Evolutionary conservation across 352 stramenopile species (phyloP).

Genomic region (Plasmopara halstedii): DNA sequence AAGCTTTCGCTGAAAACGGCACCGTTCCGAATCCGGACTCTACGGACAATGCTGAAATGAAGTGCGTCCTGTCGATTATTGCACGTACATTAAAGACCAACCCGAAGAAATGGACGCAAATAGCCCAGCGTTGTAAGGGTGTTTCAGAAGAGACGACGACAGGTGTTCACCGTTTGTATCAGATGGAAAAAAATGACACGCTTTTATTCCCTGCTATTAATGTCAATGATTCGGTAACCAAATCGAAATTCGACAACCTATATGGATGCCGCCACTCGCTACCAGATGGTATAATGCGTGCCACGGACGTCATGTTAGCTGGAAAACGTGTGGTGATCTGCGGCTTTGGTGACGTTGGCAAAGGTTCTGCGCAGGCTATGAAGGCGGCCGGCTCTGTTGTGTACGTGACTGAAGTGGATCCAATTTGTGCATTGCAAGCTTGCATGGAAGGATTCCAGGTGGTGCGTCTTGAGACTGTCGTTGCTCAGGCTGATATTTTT

Average conservation of each 20-base stretch:
- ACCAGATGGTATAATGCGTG: slow-evolving; percentile 97
- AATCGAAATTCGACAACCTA: slow-evolving; percentile 99
- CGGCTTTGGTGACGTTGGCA: slow-evolving; percentile 97
- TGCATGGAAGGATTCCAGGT: slow-evolving; percentile 98
- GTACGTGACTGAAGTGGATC: slow-evolving; percentile 98
- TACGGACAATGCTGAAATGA: slow-evolving; percentile 97
- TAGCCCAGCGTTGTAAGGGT: slow-evolving; percentile 92
- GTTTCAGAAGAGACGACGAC: slow-evolving; percentile 99
- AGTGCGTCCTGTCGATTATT: slow-evolving; percentile 98
- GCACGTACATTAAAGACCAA: slow-evolving; percentile 90
- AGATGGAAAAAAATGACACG: slow-evolving; percentile 95
- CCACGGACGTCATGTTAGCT: slow-evolving; percentile 98
- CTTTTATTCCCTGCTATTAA: slow-evolving; percentile 98
- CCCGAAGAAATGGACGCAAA: slow-evolving; percentile 96
- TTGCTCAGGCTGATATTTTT: slow-evolving; percentile 93
- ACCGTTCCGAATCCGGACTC: slow-evolving; percentile 91
- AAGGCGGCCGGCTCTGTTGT: slow-evolving; percentile 95
- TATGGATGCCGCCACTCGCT: slow-evolving; percentile 99
- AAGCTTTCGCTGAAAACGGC: slow-evolving; percentile 90
- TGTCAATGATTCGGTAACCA: slow-evolving; percentile 99
- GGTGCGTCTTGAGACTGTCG: slow-evolving; percentile 88
- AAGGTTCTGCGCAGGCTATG: slow-evolving; percentile 96
- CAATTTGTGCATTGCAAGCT: slow-evolving; percentile 97
- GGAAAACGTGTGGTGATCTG: slow-evolving; percentile 97
- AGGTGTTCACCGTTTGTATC: slow-evolving; percentile 96